Evolutionary conservation across 805 yeast species (phyloP).

Genomic region (Kluyveromyces siamensis): DNA sequence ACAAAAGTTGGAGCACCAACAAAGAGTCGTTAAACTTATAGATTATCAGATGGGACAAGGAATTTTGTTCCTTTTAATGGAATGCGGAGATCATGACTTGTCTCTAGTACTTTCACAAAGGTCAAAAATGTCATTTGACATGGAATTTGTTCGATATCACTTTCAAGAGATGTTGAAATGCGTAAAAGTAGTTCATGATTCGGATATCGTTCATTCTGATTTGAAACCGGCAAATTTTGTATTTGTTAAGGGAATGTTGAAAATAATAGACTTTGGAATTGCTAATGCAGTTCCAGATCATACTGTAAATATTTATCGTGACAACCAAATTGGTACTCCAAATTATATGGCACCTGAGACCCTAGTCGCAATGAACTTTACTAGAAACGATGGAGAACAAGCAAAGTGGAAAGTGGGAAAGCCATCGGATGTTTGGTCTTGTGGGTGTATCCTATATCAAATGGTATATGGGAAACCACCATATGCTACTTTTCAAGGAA

Average conservation of each 20-base stretch:
- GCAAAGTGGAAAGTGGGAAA: slow-evolving; percentile 70
- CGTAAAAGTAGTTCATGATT: slow-evolving; percentile 77
- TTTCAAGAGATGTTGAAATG: slow-evolving; percentile 72
- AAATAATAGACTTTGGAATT: slow-evolving; percentile 90
- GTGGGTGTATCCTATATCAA: slow-evolving; percentile 92
- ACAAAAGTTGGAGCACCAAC: slow-evolving; percentile 45
- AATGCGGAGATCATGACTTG: slow-evolving; percentile 87
- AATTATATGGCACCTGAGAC: slow-evolving; percentile 99
- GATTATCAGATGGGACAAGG: slow-evolving; percentile 65
- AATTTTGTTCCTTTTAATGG: slow-evolving; percentile 72
- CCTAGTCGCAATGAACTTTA: slow-evolving; percentile 45
- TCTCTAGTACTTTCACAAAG: slow-evolving; percentile 68
- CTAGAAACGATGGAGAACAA: slow-evolving; percentile 18
- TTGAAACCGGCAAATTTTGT: slow-evolving; percentile 65
- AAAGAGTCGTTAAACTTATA: slow-evolving; percentile 68
- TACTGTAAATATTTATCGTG: slow-evolving; percentile 82
- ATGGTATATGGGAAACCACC: slow-evolving; percentile 94
- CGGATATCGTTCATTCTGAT: slow-evolving; percentile 80
- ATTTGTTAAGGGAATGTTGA: slow-evolving; percentile 73
- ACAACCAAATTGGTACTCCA: slow-evolving; percentile 90
- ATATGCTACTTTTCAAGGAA: slow-evolving; percentile 68
- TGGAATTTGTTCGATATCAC: slow-evolving; percentile 72
- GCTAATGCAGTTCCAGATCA: slow-evolving; percentile 93
- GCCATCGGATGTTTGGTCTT: slow-evolving; percentile 96
- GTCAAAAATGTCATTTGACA: slow-evolving; percentile 43